These are phyloP conservation scores for Ustilago sp. DNA, from an alignment of 1,284 basidiomycete species.

Conservation along the genomic window DNA sequence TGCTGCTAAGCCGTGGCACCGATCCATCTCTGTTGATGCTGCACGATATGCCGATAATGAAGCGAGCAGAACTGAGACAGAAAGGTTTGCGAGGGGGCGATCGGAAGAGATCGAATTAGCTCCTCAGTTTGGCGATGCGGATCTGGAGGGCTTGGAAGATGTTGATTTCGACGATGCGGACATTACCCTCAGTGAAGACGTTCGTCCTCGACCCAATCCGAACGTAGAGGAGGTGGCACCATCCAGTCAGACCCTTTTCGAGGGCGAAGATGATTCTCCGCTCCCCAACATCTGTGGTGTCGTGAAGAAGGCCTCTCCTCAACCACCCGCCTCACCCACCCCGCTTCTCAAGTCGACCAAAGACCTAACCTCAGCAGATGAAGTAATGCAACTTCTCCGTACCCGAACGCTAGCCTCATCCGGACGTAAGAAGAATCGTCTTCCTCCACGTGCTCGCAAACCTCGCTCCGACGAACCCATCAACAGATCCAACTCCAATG, in stretches of 20 bases:
- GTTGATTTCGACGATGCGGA: constrained; percentile 32
- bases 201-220: background rate
- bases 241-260: constrained; percentile 43
- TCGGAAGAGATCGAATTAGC: constrained; percentile 21
- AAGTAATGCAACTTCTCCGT: constrained; percentile 44
- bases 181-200: constrained; percentile 31
- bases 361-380: constrained; percentile 32
- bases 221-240: constrained; percentile 18
- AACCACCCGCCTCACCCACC: background rate
- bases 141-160: background rate
- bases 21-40: constrained; percentile 45
- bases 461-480: constrained; percentile 27
- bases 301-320: background rate
- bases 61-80: background rate
- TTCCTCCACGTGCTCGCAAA: constrained; percentile 39
- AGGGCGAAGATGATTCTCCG: constrained; percentile 21
- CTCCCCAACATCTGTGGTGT: constrained; percentile 13
- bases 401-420: constrained; percentile 31
- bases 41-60: constrained; percentile 2
- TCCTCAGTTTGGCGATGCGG: background rate
- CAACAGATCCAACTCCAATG: constrained; percentile 1
- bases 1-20: constrained; percentile 47
- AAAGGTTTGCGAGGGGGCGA: constrained; percentile 8
- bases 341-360: constrained; percentile 9
- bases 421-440: constrained; percentile 28